phyloP scores from a whole-genome alignment of 805 yeast species.

The Candida andamanensis region DNA sequence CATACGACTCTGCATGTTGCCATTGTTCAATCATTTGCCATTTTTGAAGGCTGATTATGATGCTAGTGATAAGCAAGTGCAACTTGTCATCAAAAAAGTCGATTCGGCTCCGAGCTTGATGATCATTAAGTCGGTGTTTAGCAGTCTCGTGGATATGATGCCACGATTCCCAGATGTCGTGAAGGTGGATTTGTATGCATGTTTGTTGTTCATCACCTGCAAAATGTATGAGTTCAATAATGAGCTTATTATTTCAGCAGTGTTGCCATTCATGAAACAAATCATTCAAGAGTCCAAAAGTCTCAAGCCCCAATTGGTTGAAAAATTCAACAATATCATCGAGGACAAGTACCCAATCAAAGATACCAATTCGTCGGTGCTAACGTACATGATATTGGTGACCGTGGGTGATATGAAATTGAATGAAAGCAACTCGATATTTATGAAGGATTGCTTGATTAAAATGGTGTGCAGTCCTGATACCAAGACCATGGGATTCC shows the following conservation, averaged over 20 bases:
- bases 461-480: conserved; percentile 17
- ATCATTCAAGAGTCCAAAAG: conserved; percentile 21
- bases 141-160: conserved; percentile 56
- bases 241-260: conserved; percentile 40
- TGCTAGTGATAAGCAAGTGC: conserved; percentile 14
- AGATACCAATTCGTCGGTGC: conserved; percentile 19
- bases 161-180: conserved; percentile 63
- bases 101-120: conserved; percentile 34
- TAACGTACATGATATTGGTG: conserved; percentile 30
- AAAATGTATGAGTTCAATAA: conserved; percentile 44
- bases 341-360: conserved; percentile 14
- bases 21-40: conserved; percentile 57
- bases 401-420: conserved; percentile 31
- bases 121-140: conserved; percentile 45
- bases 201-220: conserved; percentile 60
- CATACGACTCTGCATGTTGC: conserved; percentile 61
- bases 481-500: conserved; percentile 33
- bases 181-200: conserved; percentile 64
- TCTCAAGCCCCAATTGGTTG: conserved; percentile 17
- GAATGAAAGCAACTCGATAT: conserved; percentile 17
- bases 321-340: conserved; percentile 23
- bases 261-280: conserved; percentile 41
- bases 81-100: conserved; percentile 22
- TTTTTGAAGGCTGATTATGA: conserved; percentile 47
- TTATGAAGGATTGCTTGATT: conserved; percentile 20